Conservation (phyloP, 2,329 filamentous ascomycete genomes). For the Trichoderma oligosporum region DNA sequence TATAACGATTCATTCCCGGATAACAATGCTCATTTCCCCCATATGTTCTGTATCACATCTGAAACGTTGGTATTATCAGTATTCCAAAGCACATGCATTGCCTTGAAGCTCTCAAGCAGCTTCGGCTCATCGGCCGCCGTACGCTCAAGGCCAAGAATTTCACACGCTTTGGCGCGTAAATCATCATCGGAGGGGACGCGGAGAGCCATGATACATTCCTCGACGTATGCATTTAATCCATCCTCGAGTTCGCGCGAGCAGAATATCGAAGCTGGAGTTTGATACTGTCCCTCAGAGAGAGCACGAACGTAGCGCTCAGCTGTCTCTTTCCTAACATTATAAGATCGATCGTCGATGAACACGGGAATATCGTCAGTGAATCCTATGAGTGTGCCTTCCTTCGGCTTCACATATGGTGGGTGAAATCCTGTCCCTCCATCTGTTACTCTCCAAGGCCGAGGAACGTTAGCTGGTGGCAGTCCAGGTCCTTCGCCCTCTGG, state of each 20-base stretch:
- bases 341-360: background rate
- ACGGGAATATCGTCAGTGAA: background rate
- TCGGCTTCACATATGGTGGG: background rate
- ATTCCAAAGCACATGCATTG: slow-evolving; percentile 3
- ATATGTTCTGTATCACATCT: too few relatives aligned
- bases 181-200: slow-evolving; percentile 4
- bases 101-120: slow-evolving; percentile 3
- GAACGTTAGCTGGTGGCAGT: background rate
- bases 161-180: slow-evolving; percentile 1
- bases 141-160: slow-evolving; percentile 2
- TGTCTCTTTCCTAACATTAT: slow-evolving; percentile 4
- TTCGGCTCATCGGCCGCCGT: slow-evolving; percentile 5
- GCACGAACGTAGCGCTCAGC: background rate
- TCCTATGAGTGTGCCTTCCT: background rate
- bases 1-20: too few relatives aligned
- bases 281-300: background rate
- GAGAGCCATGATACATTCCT: background rate
- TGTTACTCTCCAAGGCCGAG: slow-evolving; percentile 1
- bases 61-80: too few relatives aligned
- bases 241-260: slow-evolving; percentile 12
- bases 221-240: slow-evolving; percentile 3
- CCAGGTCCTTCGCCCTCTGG: background rate
- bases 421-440: slow-evolving; percentile 3
- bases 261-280: background rate
- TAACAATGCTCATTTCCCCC: too few relatives aligned